Conservation (phyloP, 2,329 filamentous ascomycete genomes). For the Neopestalotiopsis sp. region DNA sequence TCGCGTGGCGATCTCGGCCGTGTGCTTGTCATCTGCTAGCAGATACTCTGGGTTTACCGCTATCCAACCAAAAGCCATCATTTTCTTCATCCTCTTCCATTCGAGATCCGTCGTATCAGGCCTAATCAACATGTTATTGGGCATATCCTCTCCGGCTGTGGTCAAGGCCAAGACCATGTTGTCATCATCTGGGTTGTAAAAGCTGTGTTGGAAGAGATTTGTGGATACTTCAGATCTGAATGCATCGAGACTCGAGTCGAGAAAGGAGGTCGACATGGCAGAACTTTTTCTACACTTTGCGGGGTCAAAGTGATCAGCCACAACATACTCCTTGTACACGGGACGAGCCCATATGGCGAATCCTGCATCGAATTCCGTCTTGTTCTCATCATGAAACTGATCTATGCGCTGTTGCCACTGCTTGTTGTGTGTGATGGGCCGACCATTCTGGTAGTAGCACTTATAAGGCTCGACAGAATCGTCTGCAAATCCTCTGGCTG, state of each 20-base stretch:
- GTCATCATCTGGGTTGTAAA: background rate
- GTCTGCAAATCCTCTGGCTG: background rate
- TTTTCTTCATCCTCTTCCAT: slow-evolving; percentile 32
- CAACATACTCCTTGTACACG: slow-evolving; percentile 1
- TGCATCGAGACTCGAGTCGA: background rate
- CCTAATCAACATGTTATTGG: slow-evolving; percentile 26
- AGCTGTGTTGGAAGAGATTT: background rate
- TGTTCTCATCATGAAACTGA: background rate
- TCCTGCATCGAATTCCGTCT: background rate
- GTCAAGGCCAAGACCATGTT: slow-evolving; percentile 23
- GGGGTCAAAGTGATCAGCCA: background rate
- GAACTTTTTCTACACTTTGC: no score
- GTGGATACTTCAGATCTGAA: slow-evolving; percentile 7
- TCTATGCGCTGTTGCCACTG: background rate
- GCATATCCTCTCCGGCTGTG: background rate
- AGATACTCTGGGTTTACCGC: slow-evolving; percentile 19
- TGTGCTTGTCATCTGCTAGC: slow-evolving; percentile 16
- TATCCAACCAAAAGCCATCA: slow-evolving; percentile 29
- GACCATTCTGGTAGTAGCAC: slow-evolving; percentile 2
- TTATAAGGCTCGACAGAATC: background rate
- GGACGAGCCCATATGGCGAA: slow-evolving; percentile 7
- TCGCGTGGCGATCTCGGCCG: slow-evolving; percentile 4
- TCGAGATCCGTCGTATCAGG: slow-evolving; percentile 29
- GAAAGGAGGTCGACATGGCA: background rate
- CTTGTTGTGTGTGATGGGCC: background rate